These are phyloP conservation scores for Botrytis cinerea DNA, from an alignment of 2,329 filamentous ascomycete species.

Conservation along the genomic window DNA sequence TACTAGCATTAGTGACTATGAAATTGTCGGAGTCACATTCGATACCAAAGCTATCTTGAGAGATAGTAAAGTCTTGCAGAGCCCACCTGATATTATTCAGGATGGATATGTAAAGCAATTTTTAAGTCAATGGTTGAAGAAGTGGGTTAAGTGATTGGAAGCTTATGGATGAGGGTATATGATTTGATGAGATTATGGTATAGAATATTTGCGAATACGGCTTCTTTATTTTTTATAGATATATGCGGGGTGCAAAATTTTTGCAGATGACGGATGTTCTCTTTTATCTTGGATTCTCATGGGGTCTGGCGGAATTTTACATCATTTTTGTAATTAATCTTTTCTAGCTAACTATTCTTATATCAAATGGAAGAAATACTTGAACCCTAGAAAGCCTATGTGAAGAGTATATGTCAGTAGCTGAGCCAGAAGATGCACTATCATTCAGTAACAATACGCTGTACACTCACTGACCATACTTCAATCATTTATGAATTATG, in stretches of 20 bases:
- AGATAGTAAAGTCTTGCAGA: constrained; percentile 20
- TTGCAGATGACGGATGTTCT: background rate
- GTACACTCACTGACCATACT: background rate
- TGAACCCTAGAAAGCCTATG: background rate
- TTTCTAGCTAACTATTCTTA: background rate
- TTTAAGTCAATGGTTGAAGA: constrained; percentile 20
- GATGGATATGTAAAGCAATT: constrained; percentile 25
- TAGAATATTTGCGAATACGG: background rate
- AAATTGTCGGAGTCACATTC: constrained; percentile 21
- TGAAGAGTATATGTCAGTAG: background rate
- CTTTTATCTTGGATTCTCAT: background rate
- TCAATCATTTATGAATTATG: no score
- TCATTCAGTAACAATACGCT: background rate
- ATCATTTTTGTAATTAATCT: background rate
- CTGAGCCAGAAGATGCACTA: no score
- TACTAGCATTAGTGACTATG: constrained; percentile 12
- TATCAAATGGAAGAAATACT: background rate
- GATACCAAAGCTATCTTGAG: constrained; percentile 22
- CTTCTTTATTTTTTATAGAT: background rate
- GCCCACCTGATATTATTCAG: constrained; percentile 24
- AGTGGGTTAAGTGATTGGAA: constrained; percentile 14
- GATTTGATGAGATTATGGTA: background rate
- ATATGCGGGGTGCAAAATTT: background rate
- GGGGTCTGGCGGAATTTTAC: constrained; percentile 30
- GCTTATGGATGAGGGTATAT: background rate